phyloP scores from a whole-genome alignment of 805 yeast genomes.

The Starmerella apis region DNA sequence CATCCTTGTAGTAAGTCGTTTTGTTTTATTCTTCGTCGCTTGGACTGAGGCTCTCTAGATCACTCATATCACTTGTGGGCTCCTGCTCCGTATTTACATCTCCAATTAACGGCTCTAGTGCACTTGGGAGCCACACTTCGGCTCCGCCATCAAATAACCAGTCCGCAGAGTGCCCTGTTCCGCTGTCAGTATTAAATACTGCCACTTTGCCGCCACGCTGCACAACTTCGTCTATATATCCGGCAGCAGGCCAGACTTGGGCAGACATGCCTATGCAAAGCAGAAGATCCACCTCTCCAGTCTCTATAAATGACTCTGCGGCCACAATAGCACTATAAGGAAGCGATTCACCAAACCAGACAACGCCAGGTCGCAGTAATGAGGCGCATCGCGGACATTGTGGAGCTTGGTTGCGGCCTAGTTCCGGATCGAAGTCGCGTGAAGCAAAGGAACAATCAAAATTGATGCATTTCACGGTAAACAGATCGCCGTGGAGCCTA shows the following conservation, averaged over 20 bases:
- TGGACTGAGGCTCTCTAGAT: slow-evolving; percentile 11
- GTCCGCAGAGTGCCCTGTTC: slow-evolving; percentile 28
- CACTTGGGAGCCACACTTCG: slow-evolving; percentile 55
- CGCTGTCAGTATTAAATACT: slow-evolving; percentile 53
- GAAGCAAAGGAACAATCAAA: slow-evolving; percentile 53
- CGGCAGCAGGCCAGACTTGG: slow-evolving; percentile 83
- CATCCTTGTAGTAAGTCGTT: no score
- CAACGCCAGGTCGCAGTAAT: slow-evolving; percentile 75
- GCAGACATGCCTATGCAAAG: slow-evolving; percentile 81
- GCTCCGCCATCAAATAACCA: slow-evolving; percentile 82
- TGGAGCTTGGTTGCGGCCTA: slow-evolving; percentile 50
- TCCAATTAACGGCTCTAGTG: slow-evolving; percentile 40
- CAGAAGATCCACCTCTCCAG: slow-evolving; percentile 53
- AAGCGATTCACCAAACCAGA: slow-evolving; percentile 89
- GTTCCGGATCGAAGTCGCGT: slow-evolving; percentile 28
- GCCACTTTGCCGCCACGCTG: slow-evolving; percentile 74
- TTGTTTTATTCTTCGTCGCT: not conserved
- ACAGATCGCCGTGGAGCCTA: slow-evolving; percentile 72
- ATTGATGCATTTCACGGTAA: slow-evolving; percentile 62
- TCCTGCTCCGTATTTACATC: not conserved
- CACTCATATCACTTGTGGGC: slow-evolving; percentile 5
- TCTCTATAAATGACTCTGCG: slow-evolving; percentile 60
- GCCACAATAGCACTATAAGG: slow-evolving; percentile 52
- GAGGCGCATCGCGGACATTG: slow-evolving; percentile 64
- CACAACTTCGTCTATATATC: slow-evolving; percentile 69